A percentile compares a stretch with the other conserved stretches of the same genome.
These are phyloP conservation scores for Mortierella sp. DNA, from an alignment of 371 early-diverging fungal species.

Conservation along the genomic window DNA sequence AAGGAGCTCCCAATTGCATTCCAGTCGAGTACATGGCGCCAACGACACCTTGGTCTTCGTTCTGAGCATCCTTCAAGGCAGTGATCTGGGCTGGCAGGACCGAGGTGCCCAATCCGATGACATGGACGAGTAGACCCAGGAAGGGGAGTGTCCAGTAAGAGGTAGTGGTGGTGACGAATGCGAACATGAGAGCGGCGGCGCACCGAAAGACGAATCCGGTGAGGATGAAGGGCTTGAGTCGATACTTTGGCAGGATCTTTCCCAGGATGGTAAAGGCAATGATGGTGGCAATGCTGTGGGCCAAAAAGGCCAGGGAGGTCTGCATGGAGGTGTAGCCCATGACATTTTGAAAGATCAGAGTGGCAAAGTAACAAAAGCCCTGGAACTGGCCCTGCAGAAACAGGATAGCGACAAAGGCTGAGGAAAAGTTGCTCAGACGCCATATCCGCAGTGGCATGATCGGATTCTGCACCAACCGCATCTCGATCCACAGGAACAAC, in stretches of 20 bases:
- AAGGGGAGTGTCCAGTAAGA: conserved; percentile 50
- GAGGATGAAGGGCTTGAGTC: conserved; percentile 34
- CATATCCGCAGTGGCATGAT: conserved; percentile 51
- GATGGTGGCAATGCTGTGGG: conserved; percentile 27
- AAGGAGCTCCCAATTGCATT: conserved; percentile 32
- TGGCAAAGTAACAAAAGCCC: conserved; percentile 27
- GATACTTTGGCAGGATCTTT: conserved; percentile 27
- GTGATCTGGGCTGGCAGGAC: conserved; percentile 41
- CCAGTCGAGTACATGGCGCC: conserved; percentile 40
- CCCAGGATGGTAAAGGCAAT: conserved; percentile 23
- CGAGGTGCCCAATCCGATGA: conserved; percentile 27
- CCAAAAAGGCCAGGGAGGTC: conserved; percentile 35
- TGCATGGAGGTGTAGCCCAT: conserved; percentile 36
- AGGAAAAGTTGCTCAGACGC: conserved; percentile 27
- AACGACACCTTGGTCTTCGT: conserved; percentile 48
- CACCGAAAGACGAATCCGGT: conserved; percentile 29
- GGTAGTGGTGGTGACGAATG: conserved; percentile 16
- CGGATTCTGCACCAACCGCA: conserved; percentile 13
- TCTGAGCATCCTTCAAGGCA: conserved; percentile 34
- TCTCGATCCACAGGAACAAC: conserved; percentile 29
- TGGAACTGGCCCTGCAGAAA: conserved; percentile 41
- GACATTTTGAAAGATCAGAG: conserved; percentile 41
- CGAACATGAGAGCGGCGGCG: conserved; percentile 32
- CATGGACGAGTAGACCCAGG: conserved; percentile 29
- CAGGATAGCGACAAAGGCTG: conserved; percentile 25